Conservation (phyloP, 805 yeast genomes). For the Kluyveromyces starmeri region DNA sequence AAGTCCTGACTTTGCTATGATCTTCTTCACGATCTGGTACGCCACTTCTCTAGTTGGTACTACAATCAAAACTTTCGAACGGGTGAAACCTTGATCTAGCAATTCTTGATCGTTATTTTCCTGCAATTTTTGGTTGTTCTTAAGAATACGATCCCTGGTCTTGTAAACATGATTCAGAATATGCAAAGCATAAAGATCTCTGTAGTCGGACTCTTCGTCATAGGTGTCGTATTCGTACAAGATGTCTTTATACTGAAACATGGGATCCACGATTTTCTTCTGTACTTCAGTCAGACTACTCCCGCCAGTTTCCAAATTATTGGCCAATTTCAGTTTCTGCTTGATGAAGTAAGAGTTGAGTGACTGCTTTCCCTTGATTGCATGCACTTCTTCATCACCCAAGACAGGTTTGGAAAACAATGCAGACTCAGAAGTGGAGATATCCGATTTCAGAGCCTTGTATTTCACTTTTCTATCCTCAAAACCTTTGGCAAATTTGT, state of each 20-base stretch:
- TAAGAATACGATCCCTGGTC: constrained; percentile 77
- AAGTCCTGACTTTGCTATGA: constrained; percentile 55
- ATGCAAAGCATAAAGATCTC: constrained; percentile 61
- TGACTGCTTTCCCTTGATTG: constrained; percentile 15
- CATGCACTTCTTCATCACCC: constrained; percentile 9
- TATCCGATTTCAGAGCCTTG: constrained; percentile 14
- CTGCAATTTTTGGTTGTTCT: constrained; percentile 55
- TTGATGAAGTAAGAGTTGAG: constrained; percentile 37
- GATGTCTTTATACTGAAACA: constrained; percentile 68
- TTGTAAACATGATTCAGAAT: constrained; percentile 74
- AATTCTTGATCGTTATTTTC: constrained; percentile 47
- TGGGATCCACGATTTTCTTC: constrained; percentile 45
- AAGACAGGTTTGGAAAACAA: constrained; percentile 23
- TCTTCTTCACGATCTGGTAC: constrained; percentile 51
- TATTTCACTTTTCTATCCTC: constrained; percentile 24
- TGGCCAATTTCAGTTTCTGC: constrained; percentile 31
- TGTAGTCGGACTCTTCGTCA: constrained; percentile 44
- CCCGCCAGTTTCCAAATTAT: constrained; percentile 16
- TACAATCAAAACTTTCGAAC: constrained; percentile 79
- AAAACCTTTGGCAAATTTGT: constrained; percentile 30
- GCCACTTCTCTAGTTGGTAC: constrained; percentile 80
- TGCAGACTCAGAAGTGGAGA: constrained; percentile 16
- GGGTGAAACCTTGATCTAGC: constrained; percentile 90
- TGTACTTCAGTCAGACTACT: constrained; percentile 38
- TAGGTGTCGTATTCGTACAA: constrained; percentile 46